phyloP scores from a whole-genome alignment of 2,329 filamentous ascomycete species.

The Xylaria sp. region DNA sequence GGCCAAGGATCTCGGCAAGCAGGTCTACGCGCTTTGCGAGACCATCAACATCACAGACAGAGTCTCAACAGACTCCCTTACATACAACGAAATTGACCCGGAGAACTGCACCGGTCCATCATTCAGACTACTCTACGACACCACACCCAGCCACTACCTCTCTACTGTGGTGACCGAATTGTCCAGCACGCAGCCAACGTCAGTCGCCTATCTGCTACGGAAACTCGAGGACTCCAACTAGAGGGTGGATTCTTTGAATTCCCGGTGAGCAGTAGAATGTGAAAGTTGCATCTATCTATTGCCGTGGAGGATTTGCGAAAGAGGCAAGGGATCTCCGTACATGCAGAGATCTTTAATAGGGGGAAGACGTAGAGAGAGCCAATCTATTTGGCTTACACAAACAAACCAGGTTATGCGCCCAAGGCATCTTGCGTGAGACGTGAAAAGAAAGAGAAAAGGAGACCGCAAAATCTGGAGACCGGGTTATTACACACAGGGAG shows the following conservation, averaged over 20 bases:
- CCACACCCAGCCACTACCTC: slow-evolving; percentile 81
- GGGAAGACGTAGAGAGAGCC: neutral
- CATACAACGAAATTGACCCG: slow-evolving; percentile 84
- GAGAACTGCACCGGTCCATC: slow-evolving; percentile 55
- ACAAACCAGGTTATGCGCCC: no score
- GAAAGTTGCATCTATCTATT: slow-evolving; percentile 1
- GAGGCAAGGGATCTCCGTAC: slow-evolving; percentile 14
- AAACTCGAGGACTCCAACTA: slow-evolving; percentile 53
- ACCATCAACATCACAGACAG: slow-evolving; percentile 87
- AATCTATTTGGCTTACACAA: no score
- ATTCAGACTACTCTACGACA: slow-evolving; percentile 77
- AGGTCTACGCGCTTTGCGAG: slow-evolving; percentile 86
- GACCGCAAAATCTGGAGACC: no score
- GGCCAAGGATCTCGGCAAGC: slow-evolving; percentile 68
- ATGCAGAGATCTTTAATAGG: slow-evolving; percentile 12
- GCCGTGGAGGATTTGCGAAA: slow-evolving; percentile 9
- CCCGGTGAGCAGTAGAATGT: slow-evolving; percentile 1
- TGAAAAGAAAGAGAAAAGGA: no score
- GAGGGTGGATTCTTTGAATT: slow-evolving; percentile 20
- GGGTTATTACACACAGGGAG: no score
- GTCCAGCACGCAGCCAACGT: slow-evolving; percentile 78
- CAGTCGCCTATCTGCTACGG: slow-evolving; percentile 62
- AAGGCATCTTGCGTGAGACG: no score
- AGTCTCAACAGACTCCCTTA: slow-evolving; percentile 85
- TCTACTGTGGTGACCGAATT: slow-evolving; percentile 88